Evolutionary conservation across 1,284 basidiomycete genomes (phyloP).

Genomic region (Amylostereum areolatum): DNA sequence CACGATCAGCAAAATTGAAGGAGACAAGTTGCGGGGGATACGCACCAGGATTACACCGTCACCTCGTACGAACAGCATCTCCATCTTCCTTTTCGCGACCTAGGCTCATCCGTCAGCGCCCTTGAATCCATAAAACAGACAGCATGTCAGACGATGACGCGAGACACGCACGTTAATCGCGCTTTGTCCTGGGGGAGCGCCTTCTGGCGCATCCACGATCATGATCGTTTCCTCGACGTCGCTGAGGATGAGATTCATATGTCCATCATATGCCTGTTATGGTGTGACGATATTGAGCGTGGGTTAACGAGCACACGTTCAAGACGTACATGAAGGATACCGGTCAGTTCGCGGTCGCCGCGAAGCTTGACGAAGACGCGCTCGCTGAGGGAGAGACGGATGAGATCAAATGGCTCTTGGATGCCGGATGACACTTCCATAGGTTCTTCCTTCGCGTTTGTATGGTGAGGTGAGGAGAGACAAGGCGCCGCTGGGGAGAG

Average conservation of each 20-base stretch:
- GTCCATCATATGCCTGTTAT: constrained; percentile 92
- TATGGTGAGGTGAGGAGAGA: too few relatives aligned
- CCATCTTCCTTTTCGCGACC: constrained; percentile 92
- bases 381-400: constrained; percentile 93
- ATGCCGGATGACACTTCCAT: constrained; percentile 79
- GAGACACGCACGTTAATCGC: constrained; percentile 55
- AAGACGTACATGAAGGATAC: constrained; percentile 82
- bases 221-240: constrained; percentile 97
- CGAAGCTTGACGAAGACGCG: constrained; percentile 94
- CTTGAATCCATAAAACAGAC: not conserved
- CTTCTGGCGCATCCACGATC: constrained; percentile 74
- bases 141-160: not conserved
- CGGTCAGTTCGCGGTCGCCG: constrained; percentile 90
- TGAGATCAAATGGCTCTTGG: constrained; percentile 97
- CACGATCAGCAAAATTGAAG: not conserved
- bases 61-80: constrained; percentile 97
- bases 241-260: constrained; percentile 98
- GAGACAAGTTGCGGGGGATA: constrained; percentile 7
- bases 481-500: too few relatives aligned
- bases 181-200: constrained; percentile 39
- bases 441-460: constrained; percentile 3
- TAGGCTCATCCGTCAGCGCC: constrained; percentile 24
- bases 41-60: constrained; percentile 89
- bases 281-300: constrained; percentile 11
- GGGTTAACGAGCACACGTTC: not conserved